Base-by-base conservation (phyloP, 768 basidiomycete genomes). In the Pisolithus microcarpus region DNA sequence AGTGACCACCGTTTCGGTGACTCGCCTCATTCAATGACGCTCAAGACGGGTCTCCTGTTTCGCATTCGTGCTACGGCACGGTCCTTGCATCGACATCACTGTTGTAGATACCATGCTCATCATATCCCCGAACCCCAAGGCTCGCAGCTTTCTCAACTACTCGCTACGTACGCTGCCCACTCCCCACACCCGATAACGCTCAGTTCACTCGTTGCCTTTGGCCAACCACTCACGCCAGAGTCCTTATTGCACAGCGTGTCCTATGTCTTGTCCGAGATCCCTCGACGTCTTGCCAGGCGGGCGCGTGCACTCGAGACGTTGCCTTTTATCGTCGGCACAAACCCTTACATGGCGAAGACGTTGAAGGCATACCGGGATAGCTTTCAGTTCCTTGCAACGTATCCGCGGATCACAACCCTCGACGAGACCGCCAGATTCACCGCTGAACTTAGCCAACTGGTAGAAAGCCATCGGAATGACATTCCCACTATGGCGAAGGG, bases 401-500 rank as follows among this genome's bases (percentile, higher is more conserved):
- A 87, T 61, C 80, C 83, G 7, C 70, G 74, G 1, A 79, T 91
- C 49, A 77, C 69, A 28, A 83, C 75, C 18, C 71, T 89, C 23
- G 75, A 80, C 49, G 83, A 89, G 54, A 94, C 93, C 56, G 72
- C 73, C 5, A 63, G 66, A 15, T 91, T 93, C 57, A 78, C 84
- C 0, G 73, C 78, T 46, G 74, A 81, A 54, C 72, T 94, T n/a
- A 78, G 81, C 39, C 72, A 75, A 34, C 68, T 94, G 18, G 90
- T 94, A 4, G 78, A 80, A 52, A 74, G 76, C 48, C 91, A 94
- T 62, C 77, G 85, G 1, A 85, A 93, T 66, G 92, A 94, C 64
- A 89, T 94, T 46, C 91, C 91, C 1, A 86, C 85, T 13, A 80
- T 94, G 79, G 91, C 91, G 3, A 91, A 91, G 69, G 91, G 91